Conservation (phyloP, 1,139 yeast genomes). For the Pneumocystis carinii region DNA sequence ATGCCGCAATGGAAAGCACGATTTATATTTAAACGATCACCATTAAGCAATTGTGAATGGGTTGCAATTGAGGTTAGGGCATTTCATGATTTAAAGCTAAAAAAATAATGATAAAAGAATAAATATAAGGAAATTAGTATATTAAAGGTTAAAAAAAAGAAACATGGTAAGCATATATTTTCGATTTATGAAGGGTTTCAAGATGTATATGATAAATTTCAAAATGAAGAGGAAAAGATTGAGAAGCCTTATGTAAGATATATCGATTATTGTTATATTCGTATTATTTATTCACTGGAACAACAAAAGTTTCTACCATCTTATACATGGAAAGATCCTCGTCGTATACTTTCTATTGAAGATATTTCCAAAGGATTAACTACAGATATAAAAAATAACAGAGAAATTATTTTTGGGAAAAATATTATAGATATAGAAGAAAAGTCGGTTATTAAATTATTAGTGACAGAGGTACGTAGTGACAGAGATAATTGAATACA, state of each 20-base stretch:
- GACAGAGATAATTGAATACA: not conserved
- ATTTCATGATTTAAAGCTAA: not conserved
- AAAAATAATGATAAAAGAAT: slow-evolving; percentile 26
- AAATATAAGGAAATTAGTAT: slow-evolving; percentile 76
- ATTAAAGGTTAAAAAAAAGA: slow-evolving; percentile 36
- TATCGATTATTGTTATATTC: slow-evolving; percentile 70
- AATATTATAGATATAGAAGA: slow-evolving; percentile 66
- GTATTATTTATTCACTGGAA: slow-evolving; percentile 66
- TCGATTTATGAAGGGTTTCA: slow-evolving; percentile 42
- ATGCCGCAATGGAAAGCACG: slow-evolving; percentile 59
- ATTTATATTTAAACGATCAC: slow-evolving; percentile 48
- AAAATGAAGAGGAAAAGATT: slow-evolving; percentile 29
- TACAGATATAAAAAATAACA: slow-evolving; percentile 50
- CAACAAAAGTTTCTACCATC: slow-evolving; percentile 78
- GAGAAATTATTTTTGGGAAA: slow-evolving; percentile 58
- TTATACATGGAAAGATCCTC: slow-evolving; percentile 66
- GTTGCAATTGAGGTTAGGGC: slow-evolving; percentile 51
- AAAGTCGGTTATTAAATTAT: slow-evolving; percentile 46
- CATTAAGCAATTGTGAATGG: slow-evolving; percentile 80
- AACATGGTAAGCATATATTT: slow-evolving; percentile 53
- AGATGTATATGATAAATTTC: slow-evolving; percentile 20
- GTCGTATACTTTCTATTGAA: slow-evolving; percentile 45
- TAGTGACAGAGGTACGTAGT: slow-evolving; percentile 55
- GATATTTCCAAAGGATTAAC: slow-evolving; percentile 57
- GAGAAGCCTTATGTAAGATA: slow-evolving; percentile 53